Conservation (phyloP, 2,329 filamentous ascomycete species). For the Blumeria hordei region DNA sequence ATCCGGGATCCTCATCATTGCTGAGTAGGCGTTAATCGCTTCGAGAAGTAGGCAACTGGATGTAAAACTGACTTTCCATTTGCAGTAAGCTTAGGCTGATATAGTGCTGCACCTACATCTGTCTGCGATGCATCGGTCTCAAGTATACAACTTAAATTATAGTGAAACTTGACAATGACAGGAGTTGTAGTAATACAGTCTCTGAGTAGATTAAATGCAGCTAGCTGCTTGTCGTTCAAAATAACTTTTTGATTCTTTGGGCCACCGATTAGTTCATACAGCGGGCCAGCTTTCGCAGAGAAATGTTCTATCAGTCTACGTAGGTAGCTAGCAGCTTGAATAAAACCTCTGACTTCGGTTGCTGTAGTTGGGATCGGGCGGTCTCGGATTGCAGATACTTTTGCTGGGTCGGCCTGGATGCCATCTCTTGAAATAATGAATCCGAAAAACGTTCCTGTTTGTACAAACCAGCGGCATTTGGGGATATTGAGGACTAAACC, state of each 20-base stretch:
- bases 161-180: background rate
- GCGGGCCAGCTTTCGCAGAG: background rate
- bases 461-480: background rate
- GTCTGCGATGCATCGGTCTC: background rate
- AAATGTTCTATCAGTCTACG: background rate
- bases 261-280: background rate
- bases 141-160: background rate
- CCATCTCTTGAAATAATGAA: background rate
- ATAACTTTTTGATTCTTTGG: background rate
- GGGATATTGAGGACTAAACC: background rate
- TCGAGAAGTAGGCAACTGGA: constrained; percentile 1
- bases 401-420: background rate
- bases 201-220: background rate
- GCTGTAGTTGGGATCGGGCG: background rate
- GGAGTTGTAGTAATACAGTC: background rate
- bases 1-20: too few relatives aligned
- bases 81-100: background rate
- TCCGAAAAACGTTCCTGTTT: background rate
- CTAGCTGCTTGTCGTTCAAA: background rate
- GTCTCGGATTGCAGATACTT: background rate
- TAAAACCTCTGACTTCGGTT: background rate
- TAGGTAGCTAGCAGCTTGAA: background rate
- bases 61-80: constrained; percentile 1
- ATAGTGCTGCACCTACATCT: background rate
- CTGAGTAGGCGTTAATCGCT: background rate